Evolutionary conservation across 2,329 filamentous ascomycete genomes (phyloP).

Genomic region (Exophiala phaeomuriformis): DNA sequence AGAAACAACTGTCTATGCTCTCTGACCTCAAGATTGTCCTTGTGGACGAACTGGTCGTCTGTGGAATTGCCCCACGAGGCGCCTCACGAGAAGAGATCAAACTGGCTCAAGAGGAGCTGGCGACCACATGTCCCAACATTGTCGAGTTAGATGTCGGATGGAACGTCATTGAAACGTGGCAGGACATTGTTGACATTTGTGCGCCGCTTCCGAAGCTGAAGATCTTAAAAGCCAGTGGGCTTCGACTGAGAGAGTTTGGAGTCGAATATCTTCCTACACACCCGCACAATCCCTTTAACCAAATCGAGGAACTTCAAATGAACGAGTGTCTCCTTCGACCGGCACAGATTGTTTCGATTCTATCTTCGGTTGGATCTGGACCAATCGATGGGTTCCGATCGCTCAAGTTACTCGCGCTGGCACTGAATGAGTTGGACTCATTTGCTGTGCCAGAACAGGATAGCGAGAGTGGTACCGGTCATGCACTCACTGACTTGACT

Average conservation of each 20-base stretch:
- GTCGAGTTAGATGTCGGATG: conserved; percentile 76
- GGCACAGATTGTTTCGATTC: conserved; percentile 49
- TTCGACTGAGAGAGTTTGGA: conserved; percentile 17
- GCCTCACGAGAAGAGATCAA: conserved; percentile 26
- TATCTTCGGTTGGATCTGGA: conserved; percentile 4
- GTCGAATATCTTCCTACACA: background rate
- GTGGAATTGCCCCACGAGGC: conserved; percentile 28
- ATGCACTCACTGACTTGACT: background rate
- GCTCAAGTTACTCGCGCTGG: conserved; percentile 19
- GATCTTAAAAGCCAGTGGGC: conserved; percentile 51
- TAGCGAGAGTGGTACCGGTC: background rate
- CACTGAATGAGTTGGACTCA: conserved; percentile 19
- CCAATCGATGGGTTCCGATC: conserved; percentile 11
- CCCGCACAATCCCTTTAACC: conserved; percentile 33
- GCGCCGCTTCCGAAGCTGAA: conserved; percentile 58
- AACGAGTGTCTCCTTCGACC: conserved; percentile 62
- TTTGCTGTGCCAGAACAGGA: conserved; percentile 4
- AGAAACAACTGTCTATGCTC: conserved; percentile 66
- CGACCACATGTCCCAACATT: conserved; percentile 49
- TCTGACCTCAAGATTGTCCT: conserved; percentile 73
- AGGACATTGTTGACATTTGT: conserved; percentile 64
- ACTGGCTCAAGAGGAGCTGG: conserved; percentile 45
- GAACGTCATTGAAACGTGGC: conserved; percentile 66
- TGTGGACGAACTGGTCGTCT: conserved; percentile 66
- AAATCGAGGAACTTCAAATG: conserved; percentile 51